Evolutionary conservation across 345 rosid genomes (phyloP), one percentile per base, ranked within the genome.

Genomic region (Reutealis trisperma): DNA sequence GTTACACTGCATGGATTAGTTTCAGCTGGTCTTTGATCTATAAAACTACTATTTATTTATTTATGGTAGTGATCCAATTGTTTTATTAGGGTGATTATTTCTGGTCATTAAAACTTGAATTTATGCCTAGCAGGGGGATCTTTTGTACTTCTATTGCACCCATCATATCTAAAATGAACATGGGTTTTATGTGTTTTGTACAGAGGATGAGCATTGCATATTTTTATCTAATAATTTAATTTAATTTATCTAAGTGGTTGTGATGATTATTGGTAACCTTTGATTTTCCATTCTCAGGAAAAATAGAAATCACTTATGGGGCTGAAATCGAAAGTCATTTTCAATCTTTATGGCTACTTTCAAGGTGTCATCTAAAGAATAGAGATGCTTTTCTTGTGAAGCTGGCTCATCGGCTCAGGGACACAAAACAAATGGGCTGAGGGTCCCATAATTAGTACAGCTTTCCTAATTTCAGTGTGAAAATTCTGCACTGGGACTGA

Each of bases 1-100:
- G 83, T 96, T 22, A 96, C 97, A 37, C 89, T 96, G 88, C 98
- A 96, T 75, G 98, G 98, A 72, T 88, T 96, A 63, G 99, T 96
- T 59, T 94, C 97, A 6, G 95, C 98, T 22, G 97, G 97, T 51
- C 92, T 92, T 45, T 91, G 84, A 89, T 74, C 12, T 75, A 18
- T 13, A 25, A 75, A 52, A 14, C 24, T n/a, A 10, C 27, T 1
- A 25, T 32, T 74, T 49, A n/a, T 75, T 44, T 74, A 57, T 34
- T 37, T 10, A 21, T 72, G 60, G 42, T n/a, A 34, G 16, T 24
- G 8, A 18, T 2, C 5, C 24, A 45, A 45, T 5, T 41, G 57
- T 30, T 27, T 25, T 63, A 6, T 1, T 24, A n/a, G 14, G 19
- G 19, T 13, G 61, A 67, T 67, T 78, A 62, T 67, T 72, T 18